Conservation (phyloP, 2,329 filamentous ascomycete genomes). For the Geosmithia putterillii region DNA sequence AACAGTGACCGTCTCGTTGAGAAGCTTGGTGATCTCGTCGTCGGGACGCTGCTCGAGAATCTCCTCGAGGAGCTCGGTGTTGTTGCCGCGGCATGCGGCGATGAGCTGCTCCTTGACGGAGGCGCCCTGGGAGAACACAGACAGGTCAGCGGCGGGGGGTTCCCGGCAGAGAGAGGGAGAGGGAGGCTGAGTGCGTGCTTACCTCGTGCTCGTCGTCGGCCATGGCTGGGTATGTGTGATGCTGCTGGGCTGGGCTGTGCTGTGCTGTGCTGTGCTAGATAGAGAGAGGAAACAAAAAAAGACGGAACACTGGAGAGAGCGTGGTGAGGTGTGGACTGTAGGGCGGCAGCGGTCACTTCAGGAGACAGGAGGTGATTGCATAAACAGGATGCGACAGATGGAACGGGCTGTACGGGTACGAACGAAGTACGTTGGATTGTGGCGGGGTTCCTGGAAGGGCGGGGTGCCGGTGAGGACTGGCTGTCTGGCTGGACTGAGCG, state of each 20-base stretch:
- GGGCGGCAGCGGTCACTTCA: not conserved
- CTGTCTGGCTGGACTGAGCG: too few relatives aligned
- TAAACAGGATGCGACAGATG: not conserved
- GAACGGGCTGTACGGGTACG: not conserved
- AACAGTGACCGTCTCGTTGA: constrained; percentile 77
- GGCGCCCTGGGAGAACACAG: constrained; percentile 45
- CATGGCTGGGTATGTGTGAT: too few relatives aligned
- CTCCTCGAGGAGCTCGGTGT: constrained; percentile 70
- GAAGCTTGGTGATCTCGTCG: constrained; percentile 57
- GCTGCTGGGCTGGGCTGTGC: too few relatives aligned
- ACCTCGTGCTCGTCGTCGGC: constrained; percentile 24
- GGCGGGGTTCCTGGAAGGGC: not conserved
- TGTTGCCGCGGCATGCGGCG: constrained; percentile 89
- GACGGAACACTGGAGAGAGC: too few relatives aligned
- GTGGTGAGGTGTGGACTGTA: too few relatives aligned
- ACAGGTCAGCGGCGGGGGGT: not conserved
- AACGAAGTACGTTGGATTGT: not conserved
- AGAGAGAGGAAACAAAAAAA: too few relatives aligned
- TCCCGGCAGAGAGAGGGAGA: not conserved
- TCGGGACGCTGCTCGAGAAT: constrained; percentile 52
- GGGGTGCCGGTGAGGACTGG: too few relatives aligned
- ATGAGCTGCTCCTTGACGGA: constrained; percentile 75
- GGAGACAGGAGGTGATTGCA: not conserved
- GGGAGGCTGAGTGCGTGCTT: constrained; percentile 2
- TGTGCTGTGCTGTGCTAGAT: too few relatives aligned